These are phyloP conservation scores for Ascochyta pisi DNA, from an alignment of 2,329 filamentous ascomycete genomes.

Conservation along the genomic window DNA sequence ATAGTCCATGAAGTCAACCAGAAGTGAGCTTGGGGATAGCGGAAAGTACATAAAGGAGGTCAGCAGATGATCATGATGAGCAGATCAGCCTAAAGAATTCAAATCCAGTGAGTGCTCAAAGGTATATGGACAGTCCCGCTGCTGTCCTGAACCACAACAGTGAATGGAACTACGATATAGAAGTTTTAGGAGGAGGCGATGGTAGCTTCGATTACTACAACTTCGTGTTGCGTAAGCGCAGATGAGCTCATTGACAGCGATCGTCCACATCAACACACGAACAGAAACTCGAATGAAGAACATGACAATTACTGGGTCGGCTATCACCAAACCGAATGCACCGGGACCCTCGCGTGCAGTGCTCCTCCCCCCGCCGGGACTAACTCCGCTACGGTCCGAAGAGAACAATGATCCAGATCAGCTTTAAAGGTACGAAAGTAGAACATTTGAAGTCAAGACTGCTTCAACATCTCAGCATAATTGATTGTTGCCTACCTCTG, in stretches of 20 bases:
- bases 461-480: not conserved
- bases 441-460: too few relatives aligned
- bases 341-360: slow-evolving; percentile 4
- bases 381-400: slow-evolving; percentile 8
- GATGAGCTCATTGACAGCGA: not conserved
- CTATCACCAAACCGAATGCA: not conserved
- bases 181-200: slow-evolving; percentile 23
- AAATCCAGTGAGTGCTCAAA: slow-evolving; percentile 59
- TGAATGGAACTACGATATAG: slow-evolving; percentile 34
- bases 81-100: not conserved
- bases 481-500: not conserved
- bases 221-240: slow-evolving; percentile 10
- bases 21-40: slow-evolving; percentile 57
- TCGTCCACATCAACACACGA: not conserved
- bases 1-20: slow-evolving; percentile 61
- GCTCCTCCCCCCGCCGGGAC: slow-evolving; percentile 18
- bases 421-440: not conserved
- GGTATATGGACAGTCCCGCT: slow-evolving; percentile 44
- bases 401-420: not conserved
- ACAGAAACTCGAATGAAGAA: not conserved
- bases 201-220: slow-evolving; percentile 20
- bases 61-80: not conserved
- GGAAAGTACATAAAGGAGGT: slow-evolving; percentile 60
- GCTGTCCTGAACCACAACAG: slow-evolving; percentile 30
- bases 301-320: slow-evolving; percentile 4